Conservation (phyloP, 192 early-diverging fungal species). For the Coemansia sp. region DNA sequence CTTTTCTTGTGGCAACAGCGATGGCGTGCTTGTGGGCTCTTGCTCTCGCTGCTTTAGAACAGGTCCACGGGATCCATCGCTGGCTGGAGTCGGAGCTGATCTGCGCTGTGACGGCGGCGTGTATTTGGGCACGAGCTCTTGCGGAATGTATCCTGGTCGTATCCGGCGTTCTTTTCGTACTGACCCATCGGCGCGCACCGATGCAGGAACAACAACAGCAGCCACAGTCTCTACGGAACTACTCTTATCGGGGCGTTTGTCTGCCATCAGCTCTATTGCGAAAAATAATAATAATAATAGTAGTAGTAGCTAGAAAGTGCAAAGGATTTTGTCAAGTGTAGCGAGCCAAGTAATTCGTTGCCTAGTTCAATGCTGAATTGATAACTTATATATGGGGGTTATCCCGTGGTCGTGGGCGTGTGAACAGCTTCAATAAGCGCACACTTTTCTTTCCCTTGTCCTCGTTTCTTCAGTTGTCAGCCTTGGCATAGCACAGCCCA, state of each 20-base stretch:
- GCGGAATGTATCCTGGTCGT: conserved; percentile 21
- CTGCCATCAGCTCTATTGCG: not conserved
- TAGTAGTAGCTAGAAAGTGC: too few relatives aligned
- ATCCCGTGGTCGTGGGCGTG: not conserved
- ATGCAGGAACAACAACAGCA: conserved; percentile 7
- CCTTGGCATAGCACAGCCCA: not conserved
- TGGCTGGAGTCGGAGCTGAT: not conserved
- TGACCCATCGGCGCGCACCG: conserved; percentile 22
- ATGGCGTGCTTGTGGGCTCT: too few relatives aligned
- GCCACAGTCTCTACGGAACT: not conserved
- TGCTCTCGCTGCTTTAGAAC: not conserved
- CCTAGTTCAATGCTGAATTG: not conserved
- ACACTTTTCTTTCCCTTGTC: not conserved
- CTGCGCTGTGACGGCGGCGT: conserved; percentile 14
- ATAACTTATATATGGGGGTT: not conserved
- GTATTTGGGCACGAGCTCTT: conserved; percentile 16
- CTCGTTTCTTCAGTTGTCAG: not conserved
- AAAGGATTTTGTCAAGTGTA: too few relatives aligned
- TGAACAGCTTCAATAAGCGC: not conserved
- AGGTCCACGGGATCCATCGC: not conserved
- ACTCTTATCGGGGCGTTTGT: not conserved
- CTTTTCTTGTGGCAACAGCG: not conserved
- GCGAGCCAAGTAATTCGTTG: not conserved
- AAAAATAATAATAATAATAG: too few relatives aligned
- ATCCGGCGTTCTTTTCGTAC: conserved; percentile 27